Base-by-base conservation (phyloP, 805 yeast genomes). In the Wickerhamiella kazuoi region DNA sequence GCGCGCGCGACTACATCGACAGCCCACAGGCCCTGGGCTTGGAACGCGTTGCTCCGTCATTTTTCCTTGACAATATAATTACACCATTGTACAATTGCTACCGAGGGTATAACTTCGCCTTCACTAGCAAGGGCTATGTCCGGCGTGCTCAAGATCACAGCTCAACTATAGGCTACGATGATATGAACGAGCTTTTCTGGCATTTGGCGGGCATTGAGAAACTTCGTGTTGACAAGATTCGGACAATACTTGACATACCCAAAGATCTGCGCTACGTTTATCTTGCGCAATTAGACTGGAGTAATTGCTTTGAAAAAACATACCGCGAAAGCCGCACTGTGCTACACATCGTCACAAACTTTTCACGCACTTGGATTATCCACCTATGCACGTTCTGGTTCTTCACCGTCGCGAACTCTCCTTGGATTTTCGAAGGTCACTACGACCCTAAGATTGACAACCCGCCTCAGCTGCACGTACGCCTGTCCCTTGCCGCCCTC, bases 151-250 rank as follows among this genome's bases (percentile, higher is more conserved):
- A 64, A 41, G 87, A 79, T 51, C 87, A 83, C 52, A 65, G 72
- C 14, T 60, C 69, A 21, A 71, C 72, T 3, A 74, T 83, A 42
- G 95, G 95, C 0, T 83, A 83, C 55, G 95, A 83, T 60, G 95
- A 83, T 55, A 74, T 83, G 55, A 83, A 83, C 53, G 94, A 83
- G 51, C 61, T 79, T 30, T 83, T 83, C 52, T 83, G 95, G 95
- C 74, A 78, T 48, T 65, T 73, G 3, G 68, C 72, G 44, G 83
- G 90, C 0, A 61, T 83, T 38, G 72, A 72, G 44, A 65, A 67
- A 37, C 65, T 83, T 16, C 57, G 59, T 2, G 52, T 78, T 24
- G 50, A 57, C 2, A 65, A 65, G 33, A 62, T 67, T 6, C 64
- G 64, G 35, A 53, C 55, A 3, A 57, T 80, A 19, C 68, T 80